These are phyloP conservation scores for Colletotrichum horii DNA, from an alignment of 2,329 filamentous ascomycete genomes.

Conservation along the genomic window DNA sequence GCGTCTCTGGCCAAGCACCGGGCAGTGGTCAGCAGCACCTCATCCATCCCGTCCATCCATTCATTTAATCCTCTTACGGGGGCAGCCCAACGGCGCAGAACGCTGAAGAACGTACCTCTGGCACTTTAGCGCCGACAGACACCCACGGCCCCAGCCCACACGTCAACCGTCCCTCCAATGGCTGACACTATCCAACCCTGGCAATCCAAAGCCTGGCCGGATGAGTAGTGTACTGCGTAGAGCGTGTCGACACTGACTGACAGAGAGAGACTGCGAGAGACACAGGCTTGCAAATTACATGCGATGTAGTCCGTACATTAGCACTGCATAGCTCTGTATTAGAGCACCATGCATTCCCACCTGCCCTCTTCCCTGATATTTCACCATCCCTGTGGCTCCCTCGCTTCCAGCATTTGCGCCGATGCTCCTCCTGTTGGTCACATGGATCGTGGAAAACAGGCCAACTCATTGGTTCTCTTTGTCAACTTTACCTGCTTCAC, in stretches of 20 bases:
- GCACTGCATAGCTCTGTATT: neutral
- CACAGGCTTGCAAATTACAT: neutral
- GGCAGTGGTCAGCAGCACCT: neutral
- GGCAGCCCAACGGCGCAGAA: conserved; percentile 12
- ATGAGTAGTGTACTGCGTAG: neutral
- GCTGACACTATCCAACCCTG: neutral
- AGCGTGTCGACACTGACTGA: neutral
- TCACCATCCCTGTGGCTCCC: conserved; percentile 5
- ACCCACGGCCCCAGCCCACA: neutral
- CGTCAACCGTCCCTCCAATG: neutral
- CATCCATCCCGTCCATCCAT: neutral
- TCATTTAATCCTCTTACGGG: neutral
- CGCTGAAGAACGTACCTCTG: conserved; percentile 18
- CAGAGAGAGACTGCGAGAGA: neutral
- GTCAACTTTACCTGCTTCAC: neutral
- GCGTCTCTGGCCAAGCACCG: conserved; percentile 6
- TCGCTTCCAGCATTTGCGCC: neutral
- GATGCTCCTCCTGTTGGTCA: neutral
- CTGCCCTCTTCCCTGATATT: neutral
- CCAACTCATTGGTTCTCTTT: neutral
- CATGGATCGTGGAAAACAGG: neutral
- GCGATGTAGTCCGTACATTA: neutral
- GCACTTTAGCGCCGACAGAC: conserved; percentile 1
- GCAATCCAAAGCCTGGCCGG: neutral
- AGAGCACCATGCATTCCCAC: neutral